Evolutionary conservation across 306 rosid genomes (phyloP).

Genomic region (Delonix regia): DNA sequence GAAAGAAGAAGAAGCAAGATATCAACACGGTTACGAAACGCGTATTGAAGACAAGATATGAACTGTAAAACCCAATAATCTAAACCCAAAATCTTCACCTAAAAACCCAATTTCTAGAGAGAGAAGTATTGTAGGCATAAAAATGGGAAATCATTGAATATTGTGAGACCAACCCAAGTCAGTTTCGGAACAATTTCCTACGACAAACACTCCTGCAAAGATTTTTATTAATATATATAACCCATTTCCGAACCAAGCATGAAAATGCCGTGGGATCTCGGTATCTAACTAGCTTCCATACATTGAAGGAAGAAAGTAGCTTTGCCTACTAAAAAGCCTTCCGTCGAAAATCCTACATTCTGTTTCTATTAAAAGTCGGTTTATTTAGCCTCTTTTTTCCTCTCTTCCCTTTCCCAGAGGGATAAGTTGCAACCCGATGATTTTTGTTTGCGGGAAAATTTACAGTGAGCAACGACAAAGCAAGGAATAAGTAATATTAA

Average conservation of each 20-base stretch:
- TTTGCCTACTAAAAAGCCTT: conserved; percentile 49
- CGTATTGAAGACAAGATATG: conserved; percentile 78
- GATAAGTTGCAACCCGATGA: background rate
- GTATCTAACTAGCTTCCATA: conserved; percentile 37
- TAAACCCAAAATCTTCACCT: conserved; percentile 47
- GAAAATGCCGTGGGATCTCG: conserved; percentile 44
- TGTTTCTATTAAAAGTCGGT: conserved; percentile 60
- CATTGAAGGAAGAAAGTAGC: conserved; percentile 43
- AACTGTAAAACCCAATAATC: conserved; percentile 73
- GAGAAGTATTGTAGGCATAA: conserved; percentile 3
- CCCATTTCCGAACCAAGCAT: conserved; percentile 25
- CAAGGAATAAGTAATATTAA: conserved; percentile 26
- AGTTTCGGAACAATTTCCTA: conserved; percentile 51
- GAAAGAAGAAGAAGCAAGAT: conserved; percentile 33
- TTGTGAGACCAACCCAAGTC: conserved; percentile 36
- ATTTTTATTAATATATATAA: conserved; percentile 39
- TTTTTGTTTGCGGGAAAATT: conserved; percentile 11
- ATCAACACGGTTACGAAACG: conserved; percentile 64
- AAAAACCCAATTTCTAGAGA: conserved; percentile 32
- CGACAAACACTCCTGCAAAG: conserved; percentile 45
- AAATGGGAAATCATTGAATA: conserved; percentile 22
- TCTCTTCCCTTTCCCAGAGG: conserved; percentile 26
- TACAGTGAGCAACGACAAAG: conserved; percentile 1
- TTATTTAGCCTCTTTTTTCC: conserved; percentile 24
- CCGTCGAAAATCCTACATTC: conserved; percentile 49